Conservation (phyloP, 305 asterid species). For the Coffea humblotiana region DNA sequence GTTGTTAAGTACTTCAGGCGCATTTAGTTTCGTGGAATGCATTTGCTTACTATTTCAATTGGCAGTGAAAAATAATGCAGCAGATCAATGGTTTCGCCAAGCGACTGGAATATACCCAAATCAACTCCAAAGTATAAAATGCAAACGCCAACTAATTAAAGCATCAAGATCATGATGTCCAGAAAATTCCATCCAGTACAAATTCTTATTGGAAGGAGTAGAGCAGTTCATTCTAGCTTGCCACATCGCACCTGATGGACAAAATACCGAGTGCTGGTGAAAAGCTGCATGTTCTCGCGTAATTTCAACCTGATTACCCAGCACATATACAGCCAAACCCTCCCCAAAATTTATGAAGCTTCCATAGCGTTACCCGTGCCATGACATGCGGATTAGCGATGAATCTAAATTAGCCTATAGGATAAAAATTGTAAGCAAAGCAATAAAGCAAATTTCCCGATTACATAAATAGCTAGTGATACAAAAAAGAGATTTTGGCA, state of each 20-base stretch:
- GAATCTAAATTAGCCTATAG: background rate
- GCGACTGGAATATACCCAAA: too few species aligned
- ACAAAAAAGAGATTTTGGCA: background rate
- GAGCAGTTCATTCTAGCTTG: background rate
- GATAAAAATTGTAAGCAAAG: background rate
- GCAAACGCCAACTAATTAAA: too few species aligned
- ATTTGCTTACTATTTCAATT: too few species aligned
- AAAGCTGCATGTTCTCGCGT: too few species aligned
- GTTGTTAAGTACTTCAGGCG: too few species aligned
- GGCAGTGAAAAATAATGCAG: too few species aligned
- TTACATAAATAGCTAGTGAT: background rate
- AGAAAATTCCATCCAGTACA: too few species aligned
- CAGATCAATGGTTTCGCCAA: too few species aligned
- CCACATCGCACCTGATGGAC: background rate
- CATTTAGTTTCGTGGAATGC: too few species aligned
- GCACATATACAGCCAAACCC: background rate
- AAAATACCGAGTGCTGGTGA: background rate
- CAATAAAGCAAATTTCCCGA: background rate
- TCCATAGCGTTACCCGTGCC: too few species aligned
- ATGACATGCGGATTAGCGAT: background rate
- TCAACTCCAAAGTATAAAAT: too few species aligned
- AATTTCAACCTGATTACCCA: background rate
- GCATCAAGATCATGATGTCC: background rate
- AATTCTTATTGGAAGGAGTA: background rate
- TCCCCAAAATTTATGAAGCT: too few species aligned